Evolutionary conservation across 1,139 yeast species (phyloP), one percentile per base, ranked within the genome.

Genomic region (Magnusiomyces fungicola): DNA sequence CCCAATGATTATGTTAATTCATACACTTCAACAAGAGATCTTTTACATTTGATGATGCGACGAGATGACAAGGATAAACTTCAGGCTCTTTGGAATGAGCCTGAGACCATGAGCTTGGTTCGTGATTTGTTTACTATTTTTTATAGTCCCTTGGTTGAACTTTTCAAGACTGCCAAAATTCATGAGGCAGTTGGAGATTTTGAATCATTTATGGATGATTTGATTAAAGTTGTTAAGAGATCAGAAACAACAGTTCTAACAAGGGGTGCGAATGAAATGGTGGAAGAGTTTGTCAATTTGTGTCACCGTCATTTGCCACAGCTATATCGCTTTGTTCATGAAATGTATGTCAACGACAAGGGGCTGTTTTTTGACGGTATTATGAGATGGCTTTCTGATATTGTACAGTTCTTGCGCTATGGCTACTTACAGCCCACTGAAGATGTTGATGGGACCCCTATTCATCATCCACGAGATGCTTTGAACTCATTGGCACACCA

Each of bases 21-120:
- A 40, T 80, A 74, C 55, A 64, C 77, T 3, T 71, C 75, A 54
- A 64, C 80, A 37, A 81, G 74, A 56, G 84, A 83, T 52, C 73
- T 84, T 52, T 77, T 85, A 67, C 81, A 78, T 55, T 67, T 85
- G 22, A 76, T 77, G 56, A 70, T 86, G 1, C 75, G 95, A 40
- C 81, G 78, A 52, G 77, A 80, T 42, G 97, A 90, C 62, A 88
- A 87, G 63, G 79, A 80, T 50, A 69, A 83, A 44, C 67, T 89
- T 72, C 82, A 81, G 57, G 80, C 81, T 60, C 67, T 90, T 44
- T 87, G 96, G 94, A 80, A 80, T 49, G 96, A 89, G 59, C 89
- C 92, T 0, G 86, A 83, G 58, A 69, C 94, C 40, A 80, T 89
- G 23, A 73, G 73, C 44, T 71, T 90, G 41, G 70, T 89, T 50